Evolutionary conservation across 2,329 filamentous ascomycete species (phyloP).

Genomic region (Stagonosporopsis rhizophila): DNA sequence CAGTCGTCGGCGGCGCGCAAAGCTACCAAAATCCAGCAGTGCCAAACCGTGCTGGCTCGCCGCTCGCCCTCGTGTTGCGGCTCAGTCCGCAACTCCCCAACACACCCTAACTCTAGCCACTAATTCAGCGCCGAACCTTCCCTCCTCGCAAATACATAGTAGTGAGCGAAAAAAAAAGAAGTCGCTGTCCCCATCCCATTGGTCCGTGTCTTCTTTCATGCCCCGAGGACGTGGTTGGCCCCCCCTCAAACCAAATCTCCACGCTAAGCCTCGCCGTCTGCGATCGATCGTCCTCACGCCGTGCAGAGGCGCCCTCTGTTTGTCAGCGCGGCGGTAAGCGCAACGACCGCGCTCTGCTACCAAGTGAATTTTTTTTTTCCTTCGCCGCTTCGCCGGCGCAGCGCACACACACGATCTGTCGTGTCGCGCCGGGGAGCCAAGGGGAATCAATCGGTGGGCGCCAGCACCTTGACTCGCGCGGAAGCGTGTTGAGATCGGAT

Average conservation of each 20-base stretch:
- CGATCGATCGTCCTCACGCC: background rate
- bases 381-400: background rate
- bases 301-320: background rate
- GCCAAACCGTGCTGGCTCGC: background rate
- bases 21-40: background rate
- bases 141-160: background rate
- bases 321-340: background rate
- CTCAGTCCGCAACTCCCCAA: background rate
- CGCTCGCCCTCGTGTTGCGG: slow-evolving; percentile 4
- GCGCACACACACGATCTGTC: background rate
- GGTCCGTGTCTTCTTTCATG: background rate
- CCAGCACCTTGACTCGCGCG: background rate
- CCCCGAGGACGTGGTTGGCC: background rate
- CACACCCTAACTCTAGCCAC: too few species aligned
- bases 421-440: background rate
- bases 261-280: background rate
- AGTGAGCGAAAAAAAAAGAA: background rate
- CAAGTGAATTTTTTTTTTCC: slow-evolving; percentile 6
- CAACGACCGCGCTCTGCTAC: background rate
- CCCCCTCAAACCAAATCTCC: too few species aligned
- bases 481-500: slow-evolving; percentile 9
- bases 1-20: background rate
- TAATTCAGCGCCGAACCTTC: slow-evolving; percentile 6
- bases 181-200: background rate
- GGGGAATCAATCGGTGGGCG: background rate